These are phyloP conservation scores for rapeseed (Brassica napus) DNA, from an alignment of 345 rosid species.

Conservation along the genomic window Da-Ae NC_063439.1:4009001-4009500, in stretches of 20 bases:
- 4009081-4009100: conserved; percentile 71
- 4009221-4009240: conserved; percentile 2
- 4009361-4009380: neutral
- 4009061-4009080: conserved; percentile 67
- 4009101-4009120: conserved; percentile 88
- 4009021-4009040: conserved; percentile 71
- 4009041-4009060: conserved; percentile 79
- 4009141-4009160: conserved; percentile 20
- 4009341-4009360: neutral
- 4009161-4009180: neutral
- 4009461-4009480: conserved; percentile 2
- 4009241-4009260: neutral
- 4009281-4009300: neutral
- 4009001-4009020: conserved; percentile 75
- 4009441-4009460: conserved; percentile 1
- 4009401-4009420: neutral
- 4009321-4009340: neutral
- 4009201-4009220: conserved; percentile 7
- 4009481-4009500: neutral
- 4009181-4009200: conserved; percentile 1
- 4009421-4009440: conserved; percentile 9
- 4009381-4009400: conserved; percentile 2
- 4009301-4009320: neutral
- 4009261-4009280: neutral
- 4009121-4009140: conserved; percentile 56